Percentiles rank a stretch among this genome's conserved stretches.
phyloP scores from a whole-genome alignment of 2,329 filamentous ascomycete genomes.

The Fusarium bulbicola region DNA sequence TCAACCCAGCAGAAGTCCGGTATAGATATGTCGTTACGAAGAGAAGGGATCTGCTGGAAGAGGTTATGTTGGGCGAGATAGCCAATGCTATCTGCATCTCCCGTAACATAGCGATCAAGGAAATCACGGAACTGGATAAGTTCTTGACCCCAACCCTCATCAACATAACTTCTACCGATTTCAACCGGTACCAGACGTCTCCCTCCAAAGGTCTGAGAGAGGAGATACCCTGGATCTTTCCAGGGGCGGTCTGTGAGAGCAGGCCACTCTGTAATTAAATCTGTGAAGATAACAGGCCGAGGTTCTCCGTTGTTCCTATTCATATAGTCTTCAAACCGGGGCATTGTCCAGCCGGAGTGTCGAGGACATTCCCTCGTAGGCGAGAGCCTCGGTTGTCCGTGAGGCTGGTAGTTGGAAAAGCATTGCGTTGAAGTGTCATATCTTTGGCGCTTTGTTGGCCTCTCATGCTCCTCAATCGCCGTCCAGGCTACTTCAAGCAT shows the following conservation, averaged over 20 bases:
- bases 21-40: slow-evolving; percentile 78
- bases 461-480: slow-evolving; percentile 10
- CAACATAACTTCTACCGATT: slow-evolving; percentile 86
- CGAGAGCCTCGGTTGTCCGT: slow-evolving; percentile 41
- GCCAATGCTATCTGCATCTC: slow-evolving; percentile 56
- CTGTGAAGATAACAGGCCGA: slow-evolving; percentile 75
- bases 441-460: slow-evolving; percentile 37
- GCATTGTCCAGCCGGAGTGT: slow-evolving; percentile 59
- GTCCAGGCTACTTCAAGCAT: slow-evolving; percentile 49
- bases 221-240: slow-evolving; percentile 77
- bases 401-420: slow-evolving; percentile 45
- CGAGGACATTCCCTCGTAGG: slow-evolving; percentile 40
- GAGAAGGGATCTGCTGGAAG: slow-evolving; percentile 79
- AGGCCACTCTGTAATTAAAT: slow-evolving; percentile 75
- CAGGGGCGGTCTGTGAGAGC: slow-evolving; percentile 75
- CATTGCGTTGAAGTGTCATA: not conserved
- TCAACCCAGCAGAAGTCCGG: slow-evolving; percentile 86
- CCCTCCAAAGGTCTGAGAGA: slow-evolving; percentile 77
- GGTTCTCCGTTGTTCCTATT: slow-evolving; percentile 53
- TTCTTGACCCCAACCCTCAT: slow-evolving; percentile 83
- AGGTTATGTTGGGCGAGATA: slow-evolving; percentile 95
- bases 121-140: slow-evolving; percentile 81
- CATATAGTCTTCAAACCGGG: slow-evolving; percentile 70
- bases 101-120: slow-evolving; percentile 66
- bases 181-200: slow-evolving; percentile 86